A percentile compares a stretch with the other conserved stretches of the same genome.
phyloP scores from a whole-genome alignment of 805 yeast genomes.

The Sugiyamaella floridensis region DNA sequence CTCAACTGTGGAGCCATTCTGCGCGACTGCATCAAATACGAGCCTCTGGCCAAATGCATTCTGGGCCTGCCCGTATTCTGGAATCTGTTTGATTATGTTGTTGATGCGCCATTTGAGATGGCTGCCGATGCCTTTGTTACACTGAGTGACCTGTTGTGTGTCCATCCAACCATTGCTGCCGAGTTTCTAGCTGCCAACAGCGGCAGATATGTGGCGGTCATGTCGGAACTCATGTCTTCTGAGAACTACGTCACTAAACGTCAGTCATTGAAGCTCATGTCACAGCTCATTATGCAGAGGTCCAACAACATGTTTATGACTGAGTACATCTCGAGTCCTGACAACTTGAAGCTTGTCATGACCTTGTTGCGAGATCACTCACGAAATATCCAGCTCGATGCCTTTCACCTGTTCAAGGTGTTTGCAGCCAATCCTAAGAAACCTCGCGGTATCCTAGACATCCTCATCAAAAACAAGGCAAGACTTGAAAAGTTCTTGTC shows the following conservation, averaged over 20 bases:
- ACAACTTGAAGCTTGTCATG: constrained; percentile 82
- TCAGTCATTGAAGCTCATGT: constrained; percentile 70
- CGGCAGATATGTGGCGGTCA: constrained; percentile 49
- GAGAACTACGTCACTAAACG: constrained; percentile 88
- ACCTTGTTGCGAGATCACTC: constrained; percentile 78
- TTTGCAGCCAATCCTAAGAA: constrained; percentile 96
- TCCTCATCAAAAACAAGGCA: constrained; percentile 74
- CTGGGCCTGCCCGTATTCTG: constrained; percentile 61
- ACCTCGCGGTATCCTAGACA: constrained; percentile 70
- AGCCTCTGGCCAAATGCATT: constrained; percentile 54
- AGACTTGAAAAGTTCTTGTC: constrained; percentile 65
- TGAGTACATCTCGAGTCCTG: constrained; percentile 70
- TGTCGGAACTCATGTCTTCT: constrained; percentile 66
- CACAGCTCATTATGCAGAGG: constrained; percentile 63
- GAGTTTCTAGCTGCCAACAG: constrained; percentile 60
- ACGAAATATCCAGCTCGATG: constrained; percentile 80
- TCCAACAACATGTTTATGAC: constrained; percentile 68
- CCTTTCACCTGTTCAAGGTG: constrained; percentile 88
- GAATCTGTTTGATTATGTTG: constrained; percentile 76
- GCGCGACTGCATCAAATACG: constrained; percentile 79
- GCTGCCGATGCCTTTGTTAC: constrained; percentile 87
- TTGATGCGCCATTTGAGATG: constrained; percentile 72
- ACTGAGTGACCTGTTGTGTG: constrained; percentile 57
- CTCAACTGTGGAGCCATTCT: constrained; percentile 70
- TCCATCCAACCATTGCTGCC: constrained; percentile 60